Base-by-base conservation (phyloP, 2,329 filamentous ascomycete species). In the Claviceps fusiformis region DNA sequence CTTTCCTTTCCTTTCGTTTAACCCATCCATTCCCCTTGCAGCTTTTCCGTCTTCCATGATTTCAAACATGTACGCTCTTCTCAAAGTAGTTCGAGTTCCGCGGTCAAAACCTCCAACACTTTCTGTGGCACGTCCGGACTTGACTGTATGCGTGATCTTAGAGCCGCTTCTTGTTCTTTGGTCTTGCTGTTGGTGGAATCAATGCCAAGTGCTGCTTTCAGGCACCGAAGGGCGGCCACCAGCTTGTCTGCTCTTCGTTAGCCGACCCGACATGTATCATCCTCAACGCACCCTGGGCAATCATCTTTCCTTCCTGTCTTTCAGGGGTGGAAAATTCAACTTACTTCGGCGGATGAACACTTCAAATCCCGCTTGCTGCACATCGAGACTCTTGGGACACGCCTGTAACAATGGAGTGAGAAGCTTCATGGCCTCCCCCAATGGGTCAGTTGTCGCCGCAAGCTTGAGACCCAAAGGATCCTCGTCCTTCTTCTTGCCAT, bases 361-460 rank as follows among this genome's bases (percentile, higher is more conserved):
- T 72, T 97, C 91, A 63, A 96, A 97, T 5, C 90, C 93, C 53
- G 85, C 81, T 60, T 85, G 78, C 71, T 98, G 93, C 27, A 81
- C 87, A 58, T 93, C 83, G 50, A 95, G 80, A 66, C 83, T 87
- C 73, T 86, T 82, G 2, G 90, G 85, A 64, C 84, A 91, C 64
- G 85, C 86, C 68, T 95, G 86, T 57, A 98, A 77, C 62, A 98
- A 74, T 3, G 88, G 90, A 17, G 71, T 76, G 55, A 98, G 70
- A 67, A 93, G 95, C 69, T 92, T 95, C 75, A 89, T 86, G 3
- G 89, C 89, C 64, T 93, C 90, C 50, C 83, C 84, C 48, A 98
- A 72, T 9, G 93, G 92, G 55, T 93, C 85, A 56, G 83, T 79
- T 4, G 92, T 95, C 57, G 87, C 81, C 19, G 88, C 81, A 56